Evolutionary conservation across 257 asterid genomes (phyloP), one percentile per base, ranked within the genome.

Genomic region (Osmanthus fragrans): DNA sequence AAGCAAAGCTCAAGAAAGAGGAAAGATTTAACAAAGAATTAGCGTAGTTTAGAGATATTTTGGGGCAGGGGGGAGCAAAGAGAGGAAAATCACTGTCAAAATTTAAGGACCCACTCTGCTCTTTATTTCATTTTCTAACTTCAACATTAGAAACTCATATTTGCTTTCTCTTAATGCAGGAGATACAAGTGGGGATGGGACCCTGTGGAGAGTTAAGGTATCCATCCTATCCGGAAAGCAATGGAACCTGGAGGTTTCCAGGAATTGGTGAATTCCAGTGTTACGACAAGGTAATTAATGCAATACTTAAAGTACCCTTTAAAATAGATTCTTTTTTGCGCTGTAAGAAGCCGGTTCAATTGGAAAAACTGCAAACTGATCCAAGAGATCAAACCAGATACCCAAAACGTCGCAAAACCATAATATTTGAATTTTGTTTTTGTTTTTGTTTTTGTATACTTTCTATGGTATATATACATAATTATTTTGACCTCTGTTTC

Each of bases 171-270:
- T 30, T 64, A 80, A 73, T 88, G 87, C 86, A 90, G 98, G 99
- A 92, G 80, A 77, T 94, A 33, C 99, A 94, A 90, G 97, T 94
- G 65, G 97, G 99, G 9, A 82, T 95, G 96, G 99, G 99, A 71
- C 99, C 99, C 32, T 91, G 97, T 75, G 98, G 97, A 78, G 98
- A 95, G 87, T 89, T 93, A 58, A 93, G 99, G 86, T 95, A 95
- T 87, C 98, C 98, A 77, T 87, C 99, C 66, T 95, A 95, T 72
- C 98, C 97, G 72, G 96, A 91, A 89, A 89, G 90, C 86, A 93
- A 95, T 7, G 96, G 97, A 23, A 89, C 96, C 23, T 92, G 98
- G 99, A 88, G 87, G 75, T 94, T 90, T 75, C 97, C 97, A 0
- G 97, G 97, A 81, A 90, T 92, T 36, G 97, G 97, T 29, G 99